phyloP scores from a whole-genome alignment of 2,329 filamentous ascomycete genomes.

The Macroventuria anomochaeta region DNA sequence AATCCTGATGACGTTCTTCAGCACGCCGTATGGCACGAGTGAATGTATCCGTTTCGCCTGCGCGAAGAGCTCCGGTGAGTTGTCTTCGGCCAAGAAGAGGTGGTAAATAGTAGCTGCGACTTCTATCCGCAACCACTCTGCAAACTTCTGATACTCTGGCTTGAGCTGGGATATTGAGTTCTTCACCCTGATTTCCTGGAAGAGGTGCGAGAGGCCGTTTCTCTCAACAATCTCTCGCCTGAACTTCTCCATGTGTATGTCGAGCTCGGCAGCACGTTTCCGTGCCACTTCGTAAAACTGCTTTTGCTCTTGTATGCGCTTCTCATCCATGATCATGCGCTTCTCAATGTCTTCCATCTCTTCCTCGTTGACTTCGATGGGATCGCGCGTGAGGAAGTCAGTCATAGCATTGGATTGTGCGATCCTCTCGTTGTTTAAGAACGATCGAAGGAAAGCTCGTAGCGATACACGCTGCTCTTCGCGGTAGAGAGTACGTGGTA shows the following conservation, averaged over 20 bases:
- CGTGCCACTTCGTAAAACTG: conserved; percentile 95
- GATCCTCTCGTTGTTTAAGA: conserved; percentile 83
- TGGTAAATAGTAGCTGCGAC: conserved; percentile 97
- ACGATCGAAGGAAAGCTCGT: conserved; percentile 84
- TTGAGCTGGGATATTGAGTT: conserved; percentile 85
- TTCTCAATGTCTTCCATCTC: conserved; percentile 81
- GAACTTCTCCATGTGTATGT: conserved; percentile 95
- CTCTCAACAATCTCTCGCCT: conserved; percentile 70
- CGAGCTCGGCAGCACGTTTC: conserved; percentile 86
- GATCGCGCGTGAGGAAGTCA: conserved; percentile 79
- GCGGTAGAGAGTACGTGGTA: conserved; percentile 71
- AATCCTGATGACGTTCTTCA: conserved; percentile 97
- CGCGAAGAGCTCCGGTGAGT: conserved; percentile 93
- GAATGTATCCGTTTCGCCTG: conserved; percentile 95
- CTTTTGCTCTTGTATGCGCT: conserved; percentile 88
- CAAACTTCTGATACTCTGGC: conserved; percentile 96
- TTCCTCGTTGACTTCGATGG: conserved; percentile 77
- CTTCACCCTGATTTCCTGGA: conserved; percentile 91
- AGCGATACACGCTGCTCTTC: conserved; percentile 92
- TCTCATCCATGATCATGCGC: conserved; percentile 83
- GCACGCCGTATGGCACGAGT: conserved; percentile 85
- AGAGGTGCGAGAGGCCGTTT: conserved; percentile 91
- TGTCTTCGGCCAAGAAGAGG: conserved; percentile 95
- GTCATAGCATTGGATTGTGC: conserved; percentile 82
- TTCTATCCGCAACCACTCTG: conserved; percentile 97